Conservation (phyloP, 148 eudicot genomes). For the Limonium bicolor region DNA sequence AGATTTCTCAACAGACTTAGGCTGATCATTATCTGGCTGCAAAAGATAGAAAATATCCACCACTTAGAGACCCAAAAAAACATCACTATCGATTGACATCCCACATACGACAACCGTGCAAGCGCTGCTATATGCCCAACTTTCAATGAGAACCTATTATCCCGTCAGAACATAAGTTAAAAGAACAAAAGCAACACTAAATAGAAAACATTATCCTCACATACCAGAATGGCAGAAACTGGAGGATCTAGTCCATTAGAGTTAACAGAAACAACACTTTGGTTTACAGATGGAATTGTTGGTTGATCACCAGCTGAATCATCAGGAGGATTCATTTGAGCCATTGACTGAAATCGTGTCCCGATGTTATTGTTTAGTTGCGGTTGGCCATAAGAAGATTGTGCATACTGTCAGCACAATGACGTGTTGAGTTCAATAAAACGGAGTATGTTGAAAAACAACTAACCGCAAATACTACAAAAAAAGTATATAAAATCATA, state of each 20-base stretch:
- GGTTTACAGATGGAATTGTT: constrained; percentile 26
- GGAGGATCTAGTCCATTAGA: constrained; percentile 27
- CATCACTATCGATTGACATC: not conserved
- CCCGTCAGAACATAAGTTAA: not conserved
- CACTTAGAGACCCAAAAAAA: constrained; percentile 1
- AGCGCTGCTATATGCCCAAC: not conserved
- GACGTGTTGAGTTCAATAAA: too few relatives aligned
- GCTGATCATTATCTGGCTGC: constrained; percentile 30
- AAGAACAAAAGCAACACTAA: not conserved
- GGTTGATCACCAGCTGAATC: constrained; percentile 32
- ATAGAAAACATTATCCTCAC: not conserved
- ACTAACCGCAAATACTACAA: constrained; percentile 3
- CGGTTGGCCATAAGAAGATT: constrained; percentile 22
- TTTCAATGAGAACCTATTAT: not conserved
- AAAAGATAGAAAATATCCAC: constrained; percentile 4
- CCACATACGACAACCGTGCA: not conserved
- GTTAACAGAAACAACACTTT: constrained; percentile 20
- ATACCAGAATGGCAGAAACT: constrained; percentile 5
- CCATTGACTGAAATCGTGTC: constrained; percentile 31
- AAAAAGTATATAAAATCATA: not conserved
- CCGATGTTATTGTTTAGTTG: constrained; percentile 36
- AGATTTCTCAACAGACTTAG: constrained; percentile 22
- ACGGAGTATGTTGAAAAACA: too few relatives aligned
- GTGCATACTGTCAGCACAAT: constrained; percentile 25
- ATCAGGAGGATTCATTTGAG: constrained; percentile 33